Base-by-base conservation (phyloP, 2,329 filamentous ascomycete genomes). In the Orbilia quercus region DNA sequence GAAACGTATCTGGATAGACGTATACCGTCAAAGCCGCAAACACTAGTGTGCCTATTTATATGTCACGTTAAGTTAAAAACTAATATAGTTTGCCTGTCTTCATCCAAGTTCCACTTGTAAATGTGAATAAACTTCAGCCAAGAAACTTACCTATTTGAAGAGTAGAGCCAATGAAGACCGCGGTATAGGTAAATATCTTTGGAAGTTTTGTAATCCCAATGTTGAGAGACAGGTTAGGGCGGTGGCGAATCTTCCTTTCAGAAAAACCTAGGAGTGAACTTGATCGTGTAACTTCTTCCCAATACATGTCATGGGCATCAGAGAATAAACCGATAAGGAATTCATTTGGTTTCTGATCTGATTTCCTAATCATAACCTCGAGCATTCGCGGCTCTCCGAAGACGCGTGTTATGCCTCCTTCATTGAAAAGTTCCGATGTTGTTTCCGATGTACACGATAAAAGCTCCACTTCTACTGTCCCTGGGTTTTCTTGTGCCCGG, bases 401-500 rank as follows among this genome's bases (percentile, higher is more conserved):
- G 6, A 67, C 38, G n/a, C 63, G 63, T 11, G 31, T 48, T n/a
- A 67, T 67, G 7, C 63, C 63, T 6, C 63, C 53, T 12, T 67
- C 47, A 31, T 42, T 31, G 34, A 45, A 58, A 9, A 62, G 54
- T n/a, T 51, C 25, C 2, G 34, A 55, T 9, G 44, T 40, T 36
- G 40, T 28, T 12, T 40, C 44, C 5, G 34, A 44, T 2, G 78
- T 79, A 0, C 78, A 79, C 4, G 78, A 76, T 20, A 75, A 77
- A 1, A 80, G 53, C 28, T 80, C 78, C 1, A 75, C 75, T 55
- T 80, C 79, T 1, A 69, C 75, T 11, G 47, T 55, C 0, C 69
- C 77, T 1, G 42, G 42, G 7, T 75, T 74, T 53, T 79, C 79
- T 80, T 79, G 76, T 0, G 81, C 78, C 36, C 81, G 64, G 0